Percentiles rank a stretch among this genome's conserved stretches.
Evolutionary conservation across 2,329 filamentous ascomycete genomes (phyloP).

Genomic region (Fusarium lyarnte): DNA sequence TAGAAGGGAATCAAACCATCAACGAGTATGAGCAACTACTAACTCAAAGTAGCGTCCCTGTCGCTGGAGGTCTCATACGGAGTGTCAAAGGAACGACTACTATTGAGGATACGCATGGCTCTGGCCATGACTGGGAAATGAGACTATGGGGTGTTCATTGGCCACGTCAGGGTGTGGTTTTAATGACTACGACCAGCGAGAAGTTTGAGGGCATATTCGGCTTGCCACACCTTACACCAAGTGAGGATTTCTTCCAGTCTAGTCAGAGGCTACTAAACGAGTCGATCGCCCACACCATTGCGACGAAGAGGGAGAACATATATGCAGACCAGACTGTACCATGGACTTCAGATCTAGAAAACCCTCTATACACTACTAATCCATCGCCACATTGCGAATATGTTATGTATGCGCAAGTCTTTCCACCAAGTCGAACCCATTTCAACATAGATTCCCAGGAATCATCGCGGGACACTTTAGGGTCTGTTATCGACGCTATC

Average conservation of each 20-base stretch:
- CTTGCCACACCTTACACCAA: conserved; percentile 81
- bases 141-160: conserved; percentile 87
- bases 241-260: conserved; percentile 64
- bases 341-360: conserved; percentile 78
- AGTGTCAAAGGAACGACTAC: conserved; percentile 76
- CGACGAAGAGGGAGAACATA: conserved; percentile 67
- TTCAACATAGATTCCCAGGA: conserved; percentile 48
- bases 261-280: conserved; percentile 74
- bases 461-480: conserved; percentile 43
- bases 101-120: conserved; percentile 74
- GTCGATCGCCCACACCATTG: conserved; percentile 74
- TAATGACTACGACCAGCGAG: conserved; percentile 90
- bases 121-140: conserved; percentile 81
- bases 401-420: conserved; percentile 83
- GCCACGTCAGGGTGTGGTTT: conserved; percentile 78
- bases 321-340: conserved; percentile 71
- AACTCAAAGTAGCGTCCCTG: conserved; percentile 46
- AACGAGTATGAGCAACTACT: conserved; percentile 55
- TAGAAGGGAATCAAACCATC: conserved; percentile 66
- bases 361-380: conserved; percentile 65
- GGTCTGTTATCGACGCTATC: conserved; percentile 59
- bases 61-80: conserved; percentile 66
- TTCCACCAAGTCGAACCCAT: conserved; percentile 59
- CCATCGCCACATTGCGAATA: conserved; percentile 85
- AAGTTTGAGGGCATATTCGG: conserved; percentile 94